Percentiles rank a stretch among this genome's conserved stretches.
Conservation (phyloP, 2,329 filamentous ascomycete genomes). For the Neofusicoccum cordaticola region DNA sequence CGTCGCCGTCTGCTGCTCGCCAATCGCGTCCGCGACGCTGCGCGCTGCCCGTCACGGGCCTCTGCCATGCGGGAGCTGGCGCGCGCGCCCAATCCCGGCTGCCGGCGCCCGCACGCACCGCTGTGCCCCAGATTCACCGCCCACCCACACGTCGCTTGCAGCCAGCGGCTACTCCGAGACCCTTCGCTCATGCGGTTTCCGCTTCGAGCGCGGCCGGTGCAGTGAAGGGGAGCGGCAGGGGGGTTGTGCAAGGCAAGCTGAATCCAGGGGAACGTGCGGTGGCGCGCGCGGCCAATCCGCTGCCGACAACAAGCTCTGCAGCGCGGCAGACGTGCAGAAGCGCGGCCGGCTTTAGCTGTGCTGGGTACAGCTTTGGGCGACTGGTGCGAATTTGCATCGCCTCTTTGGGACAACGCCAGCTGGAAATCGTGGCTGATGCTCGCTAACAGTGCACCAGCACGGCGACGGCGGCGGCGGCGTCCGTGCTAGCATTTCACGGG, state of each 20-base stretch:
- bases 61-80: neutral
- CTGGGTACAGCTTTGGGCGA: neutral
- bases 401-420: neutral
- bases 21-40: neutral
- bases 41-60: neutral
- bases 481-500: neutral
- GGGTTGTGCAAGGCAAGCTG: neutral
- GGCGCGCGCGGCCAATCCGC: conserved; percentile 2
- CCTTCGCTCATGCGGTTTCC: neutral
- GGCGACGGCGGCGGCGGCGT: neutral
- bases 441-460: neutral
- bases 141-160: neutral
- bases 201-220: neutral
- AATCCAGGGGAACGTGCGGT: neutral
- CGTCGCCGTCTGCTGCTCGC: neutral
- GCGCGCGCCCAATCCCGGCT: neutral
- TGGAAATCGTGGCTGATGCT: neutral
- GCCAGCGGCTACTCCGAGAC: conserved; percentile 15
- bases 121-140: conserved; percentile 3
- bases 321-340: neutral
- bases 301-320: neutral
- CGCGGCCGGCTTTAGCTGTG: neutral
- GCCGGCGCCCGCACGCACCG: neutral
- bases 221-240: neutral
- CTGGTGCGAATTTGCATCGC: neutral